These are phyloP conservation scores for Hibiscus trionum DNA, from an alignment of 345 rosid species.

Conservation along the genomic window DNA sequence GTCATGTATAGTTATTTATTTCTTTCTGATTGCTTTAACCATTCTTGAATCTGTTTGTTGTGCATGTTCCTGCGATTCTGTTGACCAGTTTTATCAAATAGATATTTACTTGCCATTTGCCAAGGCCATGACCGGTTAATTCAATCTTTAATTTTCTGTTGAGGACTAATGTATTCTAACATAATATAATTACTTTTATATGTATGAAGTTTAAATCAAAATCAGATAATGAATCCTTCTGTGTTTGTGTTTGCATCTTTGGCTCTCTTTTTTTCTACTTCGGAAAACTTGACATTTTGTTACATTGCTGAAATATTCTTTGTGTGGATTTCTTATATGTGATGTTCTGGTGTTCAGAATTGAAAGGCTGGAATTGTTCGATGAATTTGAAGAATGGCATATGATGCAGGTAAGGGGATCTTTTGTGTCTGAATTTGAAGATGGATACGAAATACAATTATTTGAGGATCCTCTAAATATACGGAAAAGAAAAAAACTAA, in stretches of 20 bases:
- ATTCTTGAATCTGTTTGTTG: background rate
- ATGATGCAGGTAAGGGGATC: slow-evolving; percentile 91
- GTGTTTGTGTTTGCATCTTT: background rate
- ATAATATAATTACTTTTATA: background rate
- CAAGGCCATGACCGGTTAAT: background rate
- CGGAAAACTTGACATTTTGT: slow-evolving; percentile 15
- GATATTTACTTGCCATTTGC: background rate
- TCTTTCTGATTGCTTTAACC: background rate
- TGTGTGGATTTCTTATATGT: slow-evolving; percentile 17
- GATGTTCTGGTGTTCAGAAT: slow-evolving; percentile 48
- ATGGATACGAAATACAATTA: background rate
- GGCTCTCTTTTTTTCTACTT: slow-evolving; percentile 2
- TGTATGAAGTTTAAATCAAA: slow-evolving; percentile 1
- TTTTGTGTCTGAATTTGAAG: background rate
- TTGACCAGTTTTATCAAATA: background rate
- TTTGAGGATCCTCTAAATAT: background rate
- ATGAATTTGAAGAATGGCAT: slow-evolving; percentile 97
- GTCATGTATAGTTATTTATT: background rate
- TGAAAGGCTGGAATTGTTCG: slow-evolving; percentile 85
- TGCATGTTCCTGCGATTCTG: background rate
- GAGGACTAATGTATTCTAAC: background rate
- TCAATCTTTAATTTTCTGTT: background rate
- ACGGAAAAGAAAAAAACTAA: background rate
- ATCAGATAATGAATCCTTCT: background rate
- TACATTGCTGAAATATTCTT: slow-evolving; percentile 3